Evolutionary conservation across 164 flowering plant genomes (phyloP), one percentile per base, ranked within the genome.

Genomic region (Vitis rotundifolia): DNA sequence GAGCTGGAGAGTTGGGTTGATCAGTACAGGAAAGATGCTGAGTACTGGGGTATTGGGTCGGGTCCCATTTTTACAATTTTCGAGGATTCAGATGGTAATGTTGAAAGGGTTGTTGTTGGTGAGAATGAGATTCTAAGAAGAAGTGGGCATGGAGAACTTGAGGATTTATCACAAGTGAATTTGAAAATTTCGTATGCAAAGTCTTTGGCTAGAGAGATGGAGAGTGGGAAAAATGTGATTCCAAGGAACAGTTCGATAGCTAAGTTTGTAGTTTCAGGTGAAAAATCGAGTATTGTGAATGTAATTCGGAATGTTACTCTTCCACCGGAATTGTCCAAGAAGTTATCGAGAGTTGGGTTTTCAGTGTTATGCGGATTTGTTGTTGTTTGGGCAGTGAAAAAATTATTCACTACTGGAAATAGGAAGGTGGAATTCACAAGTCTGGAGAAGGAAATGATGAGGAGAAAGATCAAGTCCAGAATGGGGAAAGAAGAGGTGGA

Each of bases 31-130:
- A 84, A 71, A 51, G 97, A 94, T 72, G 61, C 57, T 7, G 91
- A 88, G 76, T 79, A 79, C 61, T 92, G 94, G 97, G 96, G 97
- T 11, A 51, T 78, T 71, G 98, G 97, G 56, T 85, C 89, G 15
- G 80, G 83, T 68, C 86, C 86, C 8, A 79, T 92, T 73, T 90
- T 90, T 51, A 88, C 90, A 8, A 85, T 89, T 64, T 78, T 68
- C 80, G 78, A 80, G 59, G 90, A 86, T 83, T 66, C 75, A 60
- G 82, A 77, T 54, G 92, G 93, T 19, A 87, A 77, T 63, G 84
- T 88, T 15, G 68, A 84, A 63, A 57, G 71, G 63, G 97, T 89
- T 74, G 71, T 64, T 11, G 87, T 92, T 67, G 37, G 90, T 70
- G 90, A 88, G 71, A 91, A 86, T 79, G 97, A 91, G 67, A 85